Conservation (phyloP, 352 stramenopile genomes). For the Globisporangium polare region DNA sequence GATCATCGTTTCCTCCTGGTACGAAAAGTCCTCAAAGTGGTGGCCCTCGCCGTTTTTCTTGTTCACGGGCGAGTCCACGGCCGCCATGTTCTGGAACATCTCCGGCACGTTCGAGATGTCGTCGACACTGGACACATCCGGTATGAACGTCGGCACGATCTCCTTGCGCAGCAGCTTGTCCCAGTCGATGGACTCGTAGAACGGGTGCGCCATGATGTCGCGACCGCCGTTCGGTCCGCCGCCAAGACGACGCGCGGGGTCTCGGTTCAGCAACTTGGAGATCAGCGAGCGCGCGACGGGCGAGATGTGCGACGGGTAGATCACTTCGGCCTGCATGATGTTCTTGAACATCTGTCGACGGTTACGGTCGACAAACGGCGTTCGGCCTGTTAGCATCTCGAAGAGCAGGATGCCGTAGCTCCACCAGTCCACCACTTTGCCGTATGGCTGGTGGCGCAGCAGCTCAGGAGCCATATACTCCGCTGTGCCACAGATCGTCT, state of each 20-base stretch:
- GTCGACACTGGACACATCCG: conserved; percentile 71
- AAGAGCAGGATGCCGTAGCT: conserved; percentile 88
- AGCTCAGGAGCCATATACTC: conserved; percentile 89
- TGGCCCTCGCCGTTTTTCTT: conserved; percentile 82
- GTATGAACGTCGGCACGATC: conserved; percentile 77
- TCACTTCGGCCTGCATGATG: conserved; percentile 87
- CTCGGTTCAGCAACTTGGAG: conserved; percentile 91
- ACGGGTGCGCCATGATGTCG: conserved; percentile 87
- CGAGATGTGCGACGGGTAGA: conserved; percentile 86
- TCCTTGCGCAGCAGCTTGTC: conserved; percentile 84
- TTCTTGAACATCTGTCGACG: conserved; percentile 90
- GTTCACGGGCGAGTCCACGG: conserved; percentile 83
- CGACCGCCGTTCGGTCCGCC: conserved; percentile 74
- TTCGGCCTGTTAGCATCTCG: conserved; percentile 86
- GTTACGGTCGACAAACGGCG: conserved; percentile 86
- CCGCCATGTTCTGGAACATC: conserved; percentile 90
- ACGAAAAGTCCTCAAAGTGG: conserved; percentile 89
- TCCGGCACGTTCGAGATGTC: conserved; percentile 88
- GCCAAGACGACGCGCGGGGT: conserved; percentile 92
- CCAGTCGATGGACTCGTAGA: conserved; percentile 85
- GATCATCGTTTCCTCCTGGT: conserved; percentile 71
- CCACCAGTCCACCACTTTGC: conserved; percentile 90
- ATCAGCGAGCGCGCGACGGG: conserved; percentile 69
- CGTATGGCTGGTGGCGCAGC: conserved; percentile 80
- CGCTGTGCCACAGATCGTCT: conserved; percentile 86